Percentiles rank a stretch among this genome's conserved stretches.
Evolutionary conservation across 148 eudicot genomes (phyloP).

Genomic region (Polygonum maritimum): DNA sequence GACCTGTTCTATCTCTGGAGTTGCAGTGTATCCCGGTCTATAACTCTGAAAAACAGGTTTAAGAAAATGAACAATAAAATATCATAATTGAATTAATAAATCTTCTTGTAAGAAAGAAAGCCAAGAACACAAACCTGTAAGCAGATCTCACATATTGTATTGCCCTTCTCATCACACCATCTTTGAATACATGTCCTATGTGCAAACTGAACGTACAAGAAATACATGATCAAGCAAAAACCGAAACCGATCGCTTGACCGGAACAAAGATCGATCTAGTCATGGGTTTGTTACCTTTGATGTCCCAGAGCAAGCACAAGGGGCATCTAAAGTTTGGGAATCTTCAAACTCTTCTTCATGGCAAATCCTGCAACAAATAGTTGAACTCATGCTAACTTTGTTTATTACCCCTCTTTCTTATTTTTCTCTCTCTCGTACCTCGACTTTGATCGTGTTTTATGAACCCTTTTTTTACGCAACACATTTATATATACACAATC

Average conservation of each 20-base stretch:
- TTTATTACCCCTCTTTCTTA: no score
- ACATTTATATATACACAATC: no score
- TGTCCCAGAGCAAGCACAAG: conserved; percentile 92
- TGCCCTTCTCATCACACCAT: conserved; percentile 93
- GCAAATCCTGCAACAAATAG: conserved; percentile 60
- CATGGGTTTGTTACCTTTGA: conserved; percentile 36
- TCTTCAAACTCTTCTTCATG: conserved; percentile 72
- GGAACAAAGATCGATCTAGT: no score
- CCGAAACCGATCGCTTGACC: no score
- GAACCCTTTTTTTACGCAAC: no score
- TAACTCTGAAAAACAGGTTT: conserved; percentile 46
- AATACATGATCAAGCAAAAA: neutral
- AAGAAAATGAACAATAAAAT: neutral
- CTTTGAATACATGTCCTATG: conserved; percentile 95
- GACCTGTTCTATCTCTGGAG: conserved; percentile 34
- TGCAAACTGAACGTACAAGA: conserved; percentile 47
- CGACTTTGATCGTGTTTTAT: no score
- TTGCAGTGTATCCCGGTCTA: conserved; percentile 62
- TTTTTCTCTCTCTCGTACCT: no score
- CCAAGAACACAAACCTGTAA: conserved; percentile 55
- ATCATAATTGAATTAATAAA: no score
- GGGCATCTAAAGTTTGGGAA: conserved; percentile 58
- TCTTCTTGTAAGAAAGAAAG: neutral
- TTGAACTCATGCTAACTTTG: no score
- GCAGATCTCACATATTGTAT: conserved; percentile 83